Conservation (phyloP, 2,329 filamentous ascomycete species). For the Penicillium glabrum region DNA sequence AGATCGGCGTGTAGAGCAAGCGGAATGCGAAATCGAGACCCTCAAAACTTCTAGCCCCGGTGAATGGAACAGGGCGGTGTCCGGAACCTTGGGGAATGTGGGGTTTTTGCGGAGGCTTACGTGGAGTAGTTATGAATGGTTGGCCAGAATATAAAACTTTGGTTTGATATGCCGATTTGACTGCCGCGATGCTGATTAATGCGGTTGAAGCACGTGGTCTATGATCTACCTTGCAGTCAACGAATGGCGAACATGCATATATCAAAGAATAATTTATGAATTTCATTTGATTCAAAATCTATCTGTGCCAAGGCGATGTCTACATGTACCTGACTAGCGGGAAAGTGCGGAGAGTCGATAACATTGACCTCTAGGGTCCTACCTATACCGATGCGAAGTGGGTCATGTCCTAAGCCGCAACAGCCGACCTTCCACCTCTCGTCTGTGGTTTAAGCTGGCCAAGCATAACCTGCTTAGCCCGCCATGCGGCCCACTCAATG, state of each 20-base stretch:
- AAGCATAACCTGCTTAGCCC: constrained; percentile 8
- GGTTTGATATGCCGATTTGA: background rate
- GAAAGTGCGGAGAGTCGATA: background rate
- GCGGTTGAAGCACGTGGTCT: background rate
- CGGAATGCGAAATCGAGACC: background rate
- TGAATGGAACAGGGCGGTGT: constrained; percentile 21
- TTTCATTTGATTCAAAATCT: background rate
- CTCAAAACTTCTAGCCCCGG: constrained; percentile 7
- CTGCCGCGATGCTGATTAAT: background rate
- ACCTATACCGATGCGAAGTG: background rate
- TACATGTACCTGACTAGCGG: background rate
- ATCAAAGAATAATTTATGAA: too few species aligned
- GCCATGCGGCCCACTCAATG: constrained; percentile 11
- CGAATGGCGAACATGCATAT: background rate
- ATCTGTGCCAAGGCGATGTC: too few species aligned
- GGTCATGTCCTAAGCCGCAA: background rate
- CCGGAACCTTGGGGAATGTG: constrained; percentile 23
- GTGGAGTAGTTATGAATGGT: constrained; percentile 2
- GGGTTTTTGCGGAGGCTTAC: constrained; percentile 15
- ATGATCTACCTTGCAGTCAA: background rate
- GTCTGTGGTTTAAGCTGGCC: constrained; percentile 13
- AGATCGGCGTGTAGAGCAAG: background rate
- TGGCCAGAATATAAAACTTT: background rate
- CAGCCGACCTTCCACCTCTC: constrained; percentile 1
- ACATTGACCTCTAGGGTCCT: background rate